Base-by-base conservation (phyloP, 352 stramenopile species). In the Globisporangium polare region DNA sequence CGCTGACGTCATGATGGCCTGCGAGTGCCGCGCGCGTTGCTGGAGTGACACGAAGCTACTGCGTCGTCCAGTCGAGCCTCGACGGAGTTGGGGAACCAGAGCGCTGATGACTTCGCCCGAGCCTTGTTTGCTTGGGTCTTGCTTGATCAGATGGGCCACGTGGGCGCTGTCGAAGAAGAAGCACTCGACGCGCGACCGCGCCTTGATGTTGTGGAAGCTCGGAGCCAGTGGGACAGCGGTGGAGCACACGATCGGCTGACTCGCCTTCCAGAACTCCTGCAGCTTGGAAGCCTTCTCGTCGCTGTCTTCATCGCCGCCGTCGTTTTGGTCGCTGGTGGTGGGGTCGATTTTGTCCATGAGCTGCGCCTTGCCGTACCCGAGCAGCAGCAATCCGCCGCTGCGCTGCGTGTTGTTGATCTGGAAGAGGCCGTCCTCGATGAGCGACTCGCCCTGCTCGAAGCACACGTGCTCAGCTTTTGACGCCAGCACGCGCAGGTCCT, bases 401-500 rank as follows among this genome's bases (percentile, higher is more conserved):
- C 66, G 63, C 33, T 72, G 67, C 0, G 63, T 46, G 55, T 26
- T 50, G 41, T 63, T 33, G 62, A 68, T 63, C 42, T 60, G 56
- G 26, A 68, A 68, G 5, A 68, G 10, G 10, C 78, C 77, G n/a
- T 79, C 68, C 1, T 77, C 67, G 9, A 89, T 42, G 33, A 90
- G 59, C n/a, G 58, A 62, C 0, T 87, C 73, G 22, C 81, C 76
- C 26, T 57, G 52, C 1, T 73, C 59, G 58, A 77, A 91, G 9
- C 71, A 67, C 10, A 69, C 68, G 3, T 63, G 33, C 67, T 88
- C 74, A 7, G 74, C 78, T 26, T 82, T 72, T 0, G 65, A 56
- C 18, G 71, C 74, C 2, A 91, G 65, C 18, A 78, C 53, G 6
- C 78, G 82, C 58, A 88, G 65, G 15, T 89, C 79, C 20, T 84